Evolutionary conservation across 306 rosid species (phyloP).

Genomic region (Gynostemma pentaphyllum): DNA sequence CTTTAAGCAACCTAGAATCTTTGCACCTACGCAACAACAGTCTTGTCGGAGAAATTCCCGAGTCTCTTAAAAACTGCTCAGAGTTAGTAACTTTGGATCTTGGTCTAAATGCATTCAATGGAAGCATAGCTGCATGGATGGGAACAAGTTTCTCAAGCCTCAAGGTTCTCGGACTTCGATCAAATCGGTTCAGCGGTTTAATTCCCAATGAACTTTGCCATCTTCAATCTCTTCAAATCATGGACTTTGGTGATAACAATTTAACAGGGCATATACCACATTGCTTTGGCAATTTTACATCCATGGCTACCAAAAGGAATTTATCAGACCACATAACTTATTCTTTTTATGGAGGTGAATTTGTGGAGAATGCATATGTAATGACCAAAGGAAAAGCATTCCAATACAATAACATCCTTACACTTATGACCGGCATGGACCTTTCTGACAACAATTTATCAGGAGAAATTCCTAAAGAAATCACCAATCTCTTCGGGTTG

Average conservation of each 20-base stretch:
- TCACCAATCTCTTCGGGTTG: not conserved
- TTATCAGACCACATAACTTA: slow-evolving; percentile 2
- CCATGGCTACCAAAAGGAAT: slow-evolving; percentile 11
- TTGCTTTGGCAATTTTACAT: slow-evolving; percentile 16
- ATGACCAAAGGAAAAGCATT: not conserved
- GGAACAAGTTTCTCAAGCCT: not conserved
- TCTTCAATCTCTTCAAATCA: slow-evolving; percentile 7
- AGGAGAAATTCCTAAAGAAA: slow-evolving; percentile 2
- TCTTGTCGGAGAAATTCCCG: slow-evolving; percentile 14
- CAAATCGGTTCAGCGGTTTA: slow-evolving; percentile 3
- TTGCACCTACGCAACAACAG: slow-evolving; percentile 14
- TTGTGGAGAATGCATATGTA: not conserved
- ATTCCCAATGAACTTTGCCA: slow-evolving; percentile 10
- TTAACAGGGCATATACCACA: slow-evolving; percentile 28
- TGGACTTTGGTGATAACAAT: slow-evolving; percentile 23
- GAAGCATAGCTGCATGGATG: slow-evolving; percentile 14
- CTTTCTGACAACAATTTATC: slow-evolving; percentile 5
- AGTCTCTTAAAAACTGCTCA: slow-evolving; percentile 2
- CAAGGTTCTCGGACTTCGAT: slow-evolving; percentile 5
- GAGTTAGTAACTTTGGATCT: not conserved
- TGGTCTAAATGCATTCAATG: slow-evolving; percentile 5
- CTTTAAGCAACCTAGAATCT: not conserved
- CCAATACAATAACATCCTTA: not conserved
- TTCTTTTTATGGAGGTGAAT: not conserved
- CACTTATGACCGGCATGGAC: not conserved